Evolutionary conservation across 345 rosid genomes (phyloP).

Genomic region (Arabidopsis thaliana): DNA sequence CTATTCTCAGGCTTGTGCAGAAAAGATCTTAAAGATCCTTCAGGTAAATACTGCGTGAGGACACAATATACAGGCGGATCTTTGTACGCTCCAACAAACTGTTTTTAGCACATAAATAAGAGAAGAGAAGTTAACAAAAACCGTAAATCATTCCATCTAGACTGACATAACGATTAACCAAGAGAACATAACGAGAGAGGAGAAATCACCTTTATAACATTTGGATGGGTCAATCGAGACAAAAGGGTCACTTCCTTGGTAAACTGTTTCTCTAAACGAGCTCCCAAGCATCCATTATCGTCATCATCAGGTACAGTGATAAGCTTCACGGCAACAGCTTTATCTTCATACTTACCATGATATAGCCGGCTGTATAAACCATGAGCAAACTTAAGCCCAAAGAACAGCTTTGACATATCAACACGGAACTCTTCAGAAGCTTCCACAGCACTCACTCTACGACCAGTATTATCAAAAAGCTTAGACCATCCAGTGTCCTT

Average conservation of each 20-base stretch:
- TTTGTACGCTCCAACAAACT: conserved; percentile 81
- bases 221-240: conserved; percentile 71
- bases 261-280: conserved; percentile 82
- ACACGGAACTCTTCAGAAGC: conserved; percentile 68
- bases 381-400: conserved; percentile 93
- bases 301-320: conserved; percentile 89
- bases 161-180: not conserved
- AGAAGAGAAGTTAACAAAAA: conserved; percentile 12
- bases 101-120: conserved; percentile 43
- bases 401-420: conserved; percentile 84
- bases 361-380: conserved; percentile 93
- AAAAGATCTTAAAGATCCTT: conserved; percentile 85
- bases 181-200: not conserved
- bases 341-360: conserved; percentile 90
- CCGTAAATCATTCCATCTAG: conserved; percentile 9
- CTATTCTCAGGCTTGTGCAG: conserved; percentile 91
- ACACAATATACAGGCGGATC: conserved; percentile 78
- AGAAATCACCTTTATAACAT: conserved; percentile 80
- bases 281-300: conserved; percentile 70
- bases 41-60: conserved; percentile 70
- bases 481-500: conserved; percentile 86
- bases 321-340: conserved; percentile 95
- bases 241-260: conserved; percentile 83
- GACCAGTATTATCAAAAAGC: conserved; percentile 81
- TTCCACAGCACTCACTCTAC: conserved; percentile 78